A percentile compares a stretch with the other conserved stretches of the same genome.
Conservation (phyloP, 2,329 filamentous ascomycete species). For the Ceratocystis alfenasii region DNA sequence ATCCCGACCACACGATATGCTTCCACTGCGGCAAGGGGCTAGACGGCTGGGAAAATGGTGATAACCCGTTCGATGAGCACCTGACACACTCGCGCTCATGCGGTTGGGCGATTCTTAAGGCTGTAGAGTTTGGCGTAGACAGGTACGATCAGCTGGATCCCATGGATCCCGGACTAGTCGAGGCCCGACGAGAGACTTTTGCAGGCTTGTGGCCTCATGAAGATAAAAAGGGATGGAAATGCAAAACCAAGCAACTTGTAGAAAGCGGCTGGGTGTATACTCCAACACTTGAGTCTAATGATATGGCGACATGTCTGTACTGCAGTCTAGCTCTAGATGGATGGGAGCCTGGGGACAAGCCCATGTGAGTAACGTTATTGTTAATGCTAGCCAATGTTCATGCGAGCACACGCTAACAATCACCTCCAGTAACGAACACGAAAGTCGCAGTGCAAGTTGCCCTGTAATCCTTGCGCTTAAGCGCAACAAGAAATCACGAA, state of each 20-base stretch:
- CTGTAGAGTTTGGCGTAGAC: constrained; percentile 48
- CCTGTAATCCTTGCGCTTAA: constrained; percentile 64
- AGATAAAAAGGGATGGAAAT: constrained; percentile 73
- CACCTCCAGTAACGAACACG: constrained; percentile 63
- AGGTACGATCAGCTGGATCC: constrained; percentile 63
- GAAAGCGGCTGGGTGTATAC: constrained; percentile 93
- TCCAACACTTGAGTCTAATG: constrained; percentile 67
- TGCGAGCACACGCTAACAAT: constrained; percentile 25
- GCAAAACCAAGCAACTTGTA: constrained; percentile 81
- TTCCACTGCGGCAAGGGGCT: constrained; percentile 76
- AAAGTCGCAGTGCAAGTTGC: constrained; percentile 64
- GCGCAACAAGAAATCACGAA: constrained; percentile 44
- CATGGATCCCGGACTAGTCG: constrained; percentile 54
- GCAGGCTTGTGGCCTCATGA: constrained; percentile 82
- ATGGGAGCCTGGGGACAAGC: constrained; percentile 89
- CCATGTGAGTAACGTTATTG: constrained; percentile 46
- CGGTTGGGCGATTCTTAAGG: constrained; percentile 69
- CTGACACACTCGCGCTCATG: constrained; percentile 70
- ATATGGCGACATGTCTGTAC: constrained; percentile 84
- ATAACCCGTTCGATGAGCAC: constrained; percentile 76
- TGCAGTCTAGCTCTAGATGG: constrained; percentile 82
- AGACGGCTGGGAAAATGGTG: constrained; percentile 82
- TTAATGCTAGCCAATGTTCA: not conserved
- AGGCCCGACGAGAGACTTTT: constrained; percentile 75
- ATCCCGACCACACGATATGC: constrained; percentile 79